A percentile compares a stretch with the other conserved stretches of the same genome.
These are phyloP conservation scores for Rubroboletus pulcherrimus DNA, from an alignment of 768 basidiomycete species.

Conservation along the genomic window DNA sequence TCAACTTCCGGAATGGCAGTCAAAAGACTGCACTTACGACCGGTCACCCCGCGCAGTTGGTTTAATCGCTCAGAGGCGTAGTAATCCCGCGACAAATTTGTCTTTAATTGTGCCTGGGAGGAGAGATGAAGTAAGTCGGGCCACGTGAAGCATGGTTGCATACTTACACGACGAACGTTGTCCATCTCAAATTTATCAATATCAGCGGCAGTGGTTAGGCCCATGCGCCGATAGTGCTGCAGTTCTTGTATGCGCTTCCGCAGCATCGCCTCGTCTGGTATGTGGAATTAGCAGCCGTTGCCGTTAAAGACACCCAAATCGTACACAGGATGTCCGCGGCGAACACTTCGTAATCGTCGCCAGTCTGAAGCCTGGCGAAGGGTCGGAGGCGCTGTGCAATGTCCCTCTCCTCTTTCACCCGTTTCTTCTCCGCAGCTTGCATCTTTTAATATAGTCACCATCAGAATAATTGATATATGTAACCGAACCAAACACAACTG, in stretches of 20 bases:
- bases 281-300: not conserved
- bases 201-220: slow-evolving; percentile 79
- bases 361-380: slow-evolving; percentile 86
- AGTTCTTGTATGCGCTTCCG: slow-evolving; percentile 88
- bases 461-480: not conserved
- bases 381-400: slow-evolving; percentile 85
- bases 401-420: slow-evolving; percentile 87
- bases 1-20: not conserved
- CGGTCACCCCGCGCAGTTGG: slow-evolving; percentile 44
- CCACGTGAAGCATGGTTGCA: not conserved
- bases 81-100: slow-evolving; percentile 53
- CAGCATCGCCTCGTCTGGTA: slow-evolving; percentile 77
- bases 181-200: slow-evolving; percentile 87
- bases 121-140: not conserved
- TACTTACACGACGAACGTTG: slow-evolving; percentile 63
- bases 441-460: slow-evolving; percentile 48
- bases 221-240: slow-evolving; percentile 85
- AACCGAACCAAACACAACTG: slow-evolving; percentile 11
- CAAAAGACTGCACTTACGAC: slow-evolving; percentile 45
- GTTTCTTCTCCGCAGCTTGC: slow-evolving; percentile 87
- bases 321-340: slow-evolving; percentile 86
- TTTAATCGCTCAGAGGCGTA: slow-evolving; percentile 48
- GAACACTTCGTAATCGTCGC: slow-evolving; percentile 87
- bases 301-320: slow-evolving; percentile 22
- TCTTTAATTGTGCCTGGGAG: slow-evolving; percentile 58